Percentiles rank a stretch among this genome's conserved stretches.
Conservation (phyloP, 108 stramenopile species). For the Cyclotella baltica region DNA sequence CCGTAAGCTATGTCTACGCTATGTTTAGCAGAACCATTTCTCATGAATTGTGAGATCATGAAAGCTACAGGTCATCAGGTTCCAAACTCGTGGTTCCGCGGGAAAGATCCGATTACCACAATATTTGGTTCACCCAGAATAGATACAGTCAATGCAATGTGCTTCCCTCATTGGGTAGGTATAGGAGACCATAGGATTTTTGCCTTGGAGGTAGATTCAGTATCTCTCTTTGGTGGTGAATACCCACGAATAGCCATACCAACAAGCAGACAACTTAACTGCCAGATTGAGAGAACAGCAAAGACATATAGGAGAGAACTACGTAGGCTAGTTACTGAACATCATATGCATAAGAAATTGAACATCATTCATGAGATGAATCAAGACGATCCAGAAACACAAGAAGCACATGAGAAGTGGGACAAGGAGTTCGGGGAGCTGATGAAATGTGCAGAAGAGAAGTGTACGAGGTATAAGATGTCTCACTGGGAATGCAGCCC, state of each 20-base stretch:
- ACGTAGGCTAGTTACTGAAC: not conserved
- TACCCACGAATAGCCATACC: conserved; percentile 7
- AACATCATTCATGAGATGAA: not conserved
- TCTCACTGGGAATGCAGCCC: not conserved
- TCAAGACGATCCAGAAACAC: not conserved
- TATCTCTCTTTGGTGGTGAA: conserved; percentile 11
- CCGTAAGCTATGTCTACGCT: too few species aligned
- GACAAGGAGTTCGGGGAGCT: conserved; percentile 15
- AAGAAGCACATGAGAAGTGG: not conserved
- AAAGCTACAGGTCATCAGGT: not conserved
- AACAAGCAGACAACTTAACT: conserved; percentile 5
- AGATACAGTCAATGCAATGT: not conserved
- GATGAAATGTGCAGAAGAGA: not conserved
- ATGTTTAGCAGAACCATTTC: too few species aligned
- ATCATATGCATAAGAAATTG: conserved; percentile 5
- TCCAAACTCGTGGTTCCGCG: conserved; percentile 7
- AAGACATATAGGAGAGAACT: not conserved
- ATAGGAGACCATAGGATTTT: conserved; percentile 32
- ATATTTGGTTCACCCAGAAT: conserved; percentile 19
- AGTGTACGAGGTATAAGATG: conserved; percentile 3
- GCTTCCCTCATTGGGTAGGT: conserved; percentile 1
- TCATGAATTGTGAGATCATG: not conserved
- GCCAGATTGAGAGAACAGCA: not conserved
- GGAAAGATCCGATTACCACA: not conserved
- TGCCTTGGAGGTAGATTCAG: conserved; percentile 3